Evolutionary conservation across 768 basidiomycete species (phyloP).

Genomic region (Xerocomus spinulosus): DNA sequence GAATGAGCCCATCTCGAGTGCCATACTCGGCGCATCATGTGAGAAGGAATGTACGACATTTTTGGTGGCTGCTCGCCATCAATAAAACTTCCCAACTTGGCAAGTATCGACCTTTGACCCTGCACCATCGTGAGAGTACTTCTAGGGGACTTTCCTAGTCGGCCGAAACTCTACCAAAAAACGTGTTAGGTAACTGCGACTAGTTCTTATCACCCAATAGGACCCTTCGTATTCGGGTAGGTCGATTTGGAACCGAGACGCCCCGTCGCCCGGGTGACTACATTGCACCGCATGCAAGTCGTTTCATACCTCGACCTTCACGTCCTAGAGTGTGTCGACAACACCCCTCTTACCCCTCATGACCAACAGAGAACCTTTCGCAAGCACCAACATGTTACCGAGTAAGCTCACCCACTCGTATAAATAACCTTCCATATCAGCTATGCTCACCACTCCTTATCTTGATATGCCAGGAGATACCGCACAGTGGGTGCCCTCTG

Average conservation of each 20-base stretch:
- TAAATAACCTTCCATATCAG: slow-evolving; percentile 4
- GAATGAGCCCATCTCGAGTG: too few relatives aligned
- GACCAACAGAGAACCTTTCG: slow-evolving; percentile 1
- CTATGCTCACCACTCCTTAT: slow-evolving; percentile 7
- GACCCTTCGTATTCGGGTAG: neutral
- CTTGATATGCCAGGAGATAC: slow-evolving; percentile 17
- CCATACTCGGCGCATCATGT: neutral
- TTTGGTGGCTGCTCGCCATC: too few relatives aligned
- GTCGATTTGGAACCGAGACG: neutral
- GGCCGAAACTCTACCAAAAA: neutral
- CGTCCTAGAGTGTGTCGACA: neutral
- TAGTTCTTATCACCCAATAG: neutral
- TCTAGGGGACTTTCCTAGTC: neutral
- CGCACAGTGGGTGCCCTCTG: slow-evolving; percentile 23
- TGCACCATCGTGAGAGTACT: neutral
- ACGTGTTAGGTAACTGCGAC: neutral
- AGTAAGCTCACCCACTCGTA: slow-evolving; percentile 11
- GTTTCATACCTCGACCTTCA: neutral
- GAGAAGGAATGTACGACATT: too few relatives aligned
- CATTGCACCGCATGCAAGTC: neutral
- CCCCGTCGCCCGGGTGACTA: neutral
- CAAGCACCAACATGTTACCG: neutral
- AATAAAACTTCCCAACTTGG: neutral
- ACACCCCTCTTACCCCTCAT: slow-evolving; percentile 1
- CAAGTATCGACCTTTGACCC: neutral